phyloP scores from a whole-genome alignment of 306 rosid genomes.

The Alnus glutinosa region DNA sequence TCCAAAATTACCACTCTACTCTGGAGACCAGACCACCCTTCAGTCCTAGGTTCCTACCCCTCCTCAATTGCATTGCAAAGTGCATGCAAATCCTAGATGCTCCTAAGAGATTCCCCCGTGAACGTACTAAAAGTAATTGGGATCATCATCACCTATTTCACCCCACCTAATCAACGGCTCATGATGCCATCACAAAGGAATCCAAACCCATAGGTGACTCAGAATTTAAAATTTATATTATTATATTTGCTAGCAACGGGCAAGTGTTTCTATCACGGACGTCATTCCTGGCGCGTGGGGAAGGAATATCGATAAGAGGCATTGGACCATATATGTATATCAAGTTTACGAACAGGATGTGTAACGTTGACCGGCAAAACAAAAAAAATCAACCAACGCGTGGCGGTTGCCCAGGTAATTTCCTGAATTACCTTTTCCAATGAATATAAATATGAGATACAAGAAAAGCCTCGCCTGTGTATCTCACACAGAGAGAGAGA shows the following conservation, averaged over 20 bases:
- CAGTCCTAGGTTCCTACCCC: slow-evolving; percentile 37
- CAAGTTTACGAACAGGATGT: not conserved
- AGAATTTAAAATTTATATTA: too few species aligned
- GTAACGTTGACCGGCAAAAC: slow-evolving; percentile 37
- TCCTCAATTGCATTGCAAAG: slow-evolving; percentile 1
- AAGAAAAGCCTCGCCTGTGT: slow-evolving; percentile 26
- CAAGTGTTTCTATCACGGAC: not conserved
- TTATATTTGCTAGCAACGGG: too few species aligned
- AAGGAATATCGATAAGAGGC: not conserved
- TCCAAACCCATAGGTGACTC: too few species aligned
- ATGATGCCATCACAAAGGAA: not conserved
- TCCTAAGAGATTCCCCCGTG: not conserved
- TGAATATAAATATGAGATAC: slow-evolving; percentile 39
- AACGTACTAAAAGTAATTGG: slow-evolving; percentile 4
- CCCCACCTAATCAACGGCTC: slow-evolving; percentile 21
- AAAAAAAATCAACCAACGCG: slow-evolving; percentile 24
- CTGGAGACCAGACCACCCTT: slow-evolving; percentile 6
- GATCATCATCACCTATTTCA: not conserved
- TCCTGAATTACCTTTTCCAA: slow-evolving; percentile 21
- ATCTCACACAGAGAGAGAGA: slow-evolving; percentile 27
- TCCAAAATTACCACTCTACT: not conserved
- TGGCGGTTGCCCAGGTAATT: slow-evolving; percentile 38
- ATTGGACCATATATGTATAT: not conserved
- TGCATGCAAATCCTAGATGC: not conserved
- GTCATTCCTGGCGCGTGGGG: not conserved